These are phyloP conservation scores for Moesziomyces aphidis DNA, from an alignment of 1,284 basidiomycete genomes.

Conservation along the genomic window DNA sequence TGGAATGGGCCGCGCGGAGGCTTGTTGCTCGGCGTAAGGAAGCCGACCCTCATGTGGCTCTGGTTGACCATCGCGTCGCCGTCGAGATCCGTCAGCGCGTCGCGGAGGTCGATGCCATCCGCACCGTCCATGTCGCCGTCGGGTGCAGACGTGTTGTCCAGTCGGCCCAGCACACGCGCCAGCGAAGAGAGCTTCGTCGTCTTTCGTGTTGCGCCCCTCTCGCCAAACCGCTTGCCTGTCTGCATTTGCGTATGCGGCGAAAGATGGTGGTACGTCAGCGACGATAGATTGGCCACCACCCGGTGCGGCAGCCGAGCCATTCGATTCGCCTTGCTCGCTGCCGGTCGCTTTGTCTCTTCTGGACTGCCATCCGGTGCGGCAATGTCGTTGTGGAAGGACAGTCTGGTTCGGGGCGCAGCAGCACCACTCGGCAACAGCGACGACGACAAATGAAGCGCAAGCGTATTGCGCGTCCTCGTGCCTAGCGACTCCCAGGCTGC, in stretches of 20 bases:
- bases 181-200: conserved; percentile 23
- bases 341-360: no score
- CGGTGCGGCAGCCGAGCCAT: conserved; percentile 37
- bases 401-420: no score
- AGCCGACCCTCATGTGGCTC: conserved; percentile 18
- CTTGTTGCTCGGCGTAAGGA: conserved; percentile 29
- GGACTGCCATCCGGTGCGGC: no score
- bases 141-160: conserved; percentile 1
- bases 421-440: conserved; percentile 11
- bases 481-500: not conserved
- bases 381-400: no score
- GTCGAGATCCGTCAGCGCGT: not conserved
- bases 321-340: not conserved
- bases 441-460: conserved; percentile 40
- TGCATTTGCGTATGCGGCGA: conserved; percentile 64
- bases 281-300: conserved; percentile 47
- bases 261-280: conserved; percentile 62
- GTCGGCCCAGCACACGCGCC: conserved; percentile 24
- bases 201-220: conserved; percentile 6
- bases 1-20: conserved; percentile 38
- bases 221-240: conserved; percentile 16
- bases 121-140: not conserved
- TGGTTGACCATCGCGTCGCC: conserved; percentile 17
- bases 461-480: conserved; percentile 17
- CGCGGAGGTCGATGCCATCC: not conserved